phyloP scores from a whole-genome alignment of 306 rosid genomes.

The Astragalus glycyphyllos region DNA sequence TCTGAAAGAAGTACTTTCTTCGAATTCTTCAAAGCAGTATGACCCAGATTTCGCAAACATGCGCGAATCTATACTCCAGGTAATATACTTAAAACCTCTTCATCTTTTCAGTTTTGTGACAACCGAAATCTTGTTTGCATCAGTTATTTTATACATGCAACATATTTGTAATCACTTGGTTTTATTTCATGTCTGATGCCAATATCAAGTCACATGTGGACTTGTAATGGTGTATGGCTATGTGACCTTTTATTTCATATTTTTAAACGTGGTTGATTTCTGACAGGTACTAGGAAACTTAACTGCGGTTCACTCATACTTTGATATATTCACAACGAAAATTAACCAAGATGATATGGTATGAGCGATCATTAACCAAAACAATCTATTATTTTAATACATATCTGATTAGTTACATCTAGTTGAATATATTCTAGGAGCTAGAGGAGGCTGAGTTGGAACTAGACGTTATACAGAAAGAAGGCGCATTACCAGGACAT shows the following conservation, averaged over 20 bases:
- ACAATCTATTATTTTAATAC: constrained; percentile 33
- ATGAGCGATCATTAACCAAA: constrained; percentile 44
- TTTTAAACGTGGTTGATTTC: constrained; percentile 35
- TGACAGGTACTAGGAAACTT: constrained; percentile 80
- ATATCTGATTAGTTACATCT: constrained; percentile 32
- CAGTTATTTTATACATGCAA: constrained; percentile 22
- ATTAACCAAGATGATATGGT: constrained; percentile 75
- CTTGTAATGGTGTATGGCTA: constrained; percentile 1
- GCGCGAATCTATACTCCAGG: constrained; percentile 88
- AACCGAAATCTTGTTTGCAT: too few species aligned
- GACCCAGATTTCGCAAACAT: constrained; percentile 71
- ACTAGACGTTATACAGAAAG: constrained; percentile 71
- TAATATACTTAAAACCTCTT: constrained; percentile 44
- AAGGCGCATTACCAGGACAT: constrained; percentile 50
- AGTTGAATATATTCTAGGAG: constrained; percentile 61
- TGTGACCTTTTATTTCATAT: constrained; percentile 19
- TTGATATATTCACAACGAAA: constrained; percentile 70
- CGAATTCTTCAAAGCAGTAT: constrained; percentile 60
- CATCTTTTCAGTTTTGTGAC: constrained; percentile 14
- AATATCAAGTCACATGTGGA: background rate
- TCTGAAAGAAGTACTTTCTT: constrained; percentile 71
- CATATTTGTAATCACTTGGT: background rate
- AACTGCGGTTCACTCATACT: constrained; percentile 78
- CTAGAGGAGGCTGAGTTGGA: constrained; percentile 93
- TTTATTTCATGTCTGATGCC: constrained; percentile 25